phyloP scores from a whole-genome alignment of 192 early-diverging fungal species.

The Kickxella alabastrina region DNA sequence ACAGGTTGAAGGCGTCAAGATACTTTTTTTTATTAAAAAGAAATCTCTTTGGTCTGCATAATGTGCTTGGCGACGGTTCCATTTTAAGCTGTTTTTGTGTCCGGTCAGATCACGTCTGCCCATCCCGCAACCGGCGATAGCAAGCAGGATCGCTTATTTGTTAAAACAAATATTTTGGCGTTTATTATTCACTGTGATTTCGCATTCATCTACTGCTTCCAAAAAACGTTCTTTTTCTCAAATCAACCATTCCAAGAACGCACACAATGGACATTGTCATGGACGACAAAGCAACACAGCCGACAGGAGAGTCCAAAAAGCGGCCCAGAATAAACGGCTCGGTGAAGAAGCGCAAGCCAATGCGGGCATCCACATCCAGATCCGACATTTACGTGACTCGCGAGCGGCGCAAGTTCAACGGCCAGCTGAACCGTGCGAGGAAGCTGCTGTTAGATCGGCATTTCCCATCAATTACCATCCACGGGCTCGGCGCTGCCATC shows the following conservation, averaged over 20 bases:
- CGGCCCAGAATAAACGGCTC: constrained; percentile 2
- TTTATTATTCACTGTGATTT: too few relatives aligned
- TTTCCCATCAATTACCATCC: constrained; percentile 62
- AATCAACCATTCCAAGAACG: too few relatives aligned
- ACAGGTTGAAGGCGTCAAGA: neutral
- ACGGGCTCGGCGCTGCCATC: constrained; percentile 76
- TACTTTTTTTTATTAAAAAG: neutral
- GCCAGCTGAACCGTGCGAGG: constrained; percentile 60
- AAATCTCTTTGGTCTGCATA: neutral
- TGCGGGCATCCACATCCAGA: constrained; percentile 58
- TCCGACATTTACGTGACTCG: constrained; percentile 79
- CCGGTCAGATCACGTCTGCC: too few relatives aligned
- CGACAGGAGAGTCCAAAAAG: too few relatives aligned
- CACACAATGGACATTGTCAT: too few relatives aligned
- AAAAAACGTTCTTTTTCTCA: neutral
- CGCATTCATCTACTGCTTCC: too few relatives aligned
- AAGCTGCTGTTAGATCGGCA: constrained; percentile 62
- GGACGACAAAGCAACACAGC: too few relatives aligned
- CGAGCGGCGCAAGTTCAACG: constrained; percentile 57
- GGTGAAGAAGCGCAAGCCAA: constrained; percentile 54
- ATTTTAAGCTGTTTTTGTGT: too few relatives aligned
- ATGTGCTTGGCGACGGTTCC: too few relatives aligned
- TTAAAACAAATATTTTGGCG: too few relatives aligned
- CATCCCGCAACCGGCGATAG: too few relatives aligned
- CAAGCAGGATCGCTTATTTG: too few relatives aligned